These are phyloP conservation scores for Starmerella roubikii DNA, from an alignment of 805 yeast species.

Conservation along the genomic window DNA sequence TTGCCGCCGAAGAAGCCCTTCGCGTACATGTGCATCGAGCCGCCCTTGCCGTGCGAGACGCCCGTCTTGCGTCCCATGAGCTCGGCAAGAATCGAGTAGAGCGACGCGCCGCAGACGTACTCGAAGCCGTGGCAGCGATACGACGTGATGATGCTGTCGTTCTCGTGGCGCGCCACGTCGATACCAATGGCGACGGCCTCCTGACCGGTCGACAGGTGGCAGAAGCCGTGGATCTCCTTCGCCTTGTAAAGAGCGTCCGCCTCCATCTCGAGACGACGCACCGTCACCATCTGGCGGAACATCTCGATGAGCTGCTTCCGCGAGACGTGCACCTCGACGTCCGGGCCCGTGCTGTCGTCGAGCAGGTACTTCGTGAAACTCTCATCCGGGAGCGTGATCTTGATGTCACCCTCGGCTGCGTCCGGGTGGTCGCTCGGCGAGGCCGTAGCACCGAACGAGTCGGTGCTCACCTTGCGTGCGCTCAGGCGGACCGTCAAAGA, in stretches of 20 bases:
- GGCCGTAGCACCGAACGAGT: slow-evolving; percentile 16
- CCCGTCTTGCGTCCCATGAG: slow-evolving; percentile 94
- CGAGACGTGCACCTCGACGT: slow-evolving; percentile 59
- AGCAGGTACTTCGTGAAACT: slow-evolving; percentile 80
- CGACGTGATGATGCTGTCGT: slow-evolving; percentile 87
- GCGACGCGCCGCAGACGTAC: slow-evolving; percentile 88
- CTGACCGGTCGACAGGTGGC: slow-evolving; percentile 96
- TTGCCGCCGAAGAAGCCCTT: slow-evolving; percentile 97
- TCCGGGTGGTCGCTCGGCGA: slow-evolving; percentile 15
- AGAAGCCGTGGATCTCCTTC: slow-evolving; percentile 96
- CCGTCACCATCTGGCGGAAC: slow-evolving; percentile 91
- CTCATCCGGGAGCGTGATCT: slow-evolving; percentile 46
- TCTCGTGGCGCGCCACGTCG: slow-evolving; percentile 75
- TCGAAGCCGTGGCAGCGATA: slow-evolving; percentile 99
- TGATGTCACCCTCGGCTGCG: slow-evolving; percentile 17
- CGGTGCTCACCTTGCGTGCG: slow-evolving; percentile 13
- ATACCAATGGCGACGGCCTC: slow-evolving; percentile 99
- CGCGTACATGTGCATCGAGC: slow-evolving; percentile 98
- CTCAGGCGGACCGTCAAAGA: not conserved
- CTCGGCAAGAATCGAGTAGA: slow-evolving; percentile 82
- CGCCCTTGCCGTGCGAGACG: slow-evolving; percentile 96
- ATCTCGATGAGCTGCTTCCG: slow-evolving; percentile 70
- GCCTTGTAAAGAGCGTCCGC: slow-evolving; percentile 97
- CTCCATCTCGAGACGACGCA: slow-evolving; percentile 95
- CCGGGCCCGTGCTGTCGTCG: slow-evolving; percentile 49